Evolutionary conservation across 1,139 yeast species (phyloP).

Genomic region (Candida neerlandica): DNA sequence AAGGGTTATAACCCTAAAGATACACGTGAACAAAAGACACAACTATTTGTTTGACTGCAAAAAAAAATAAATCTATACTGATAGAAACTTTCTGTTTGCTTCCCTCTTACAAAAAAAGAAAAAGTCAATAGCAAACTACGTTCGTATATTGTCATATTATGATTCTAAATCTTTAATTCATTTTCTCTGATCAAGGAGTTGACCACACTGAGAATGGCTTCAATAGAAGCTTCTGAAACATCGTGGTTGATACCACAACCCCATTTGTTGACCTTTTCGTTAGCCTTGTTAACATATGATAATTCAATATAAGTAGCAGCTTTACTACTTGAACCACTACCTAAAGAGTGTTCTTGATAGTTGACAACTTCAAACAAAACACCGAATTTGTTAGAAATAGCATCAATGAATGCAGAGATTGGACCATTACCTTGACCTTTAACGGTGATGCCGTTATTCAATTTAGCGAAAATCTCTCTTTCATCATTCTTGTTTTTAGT

Average conservation of each 20-base stretch:
- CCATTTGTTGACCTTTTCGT: constrained; percentile 37
- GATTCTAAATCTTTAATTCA: constrained; percentile 18
- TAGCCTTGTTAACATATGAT: constrained; percentile 29
- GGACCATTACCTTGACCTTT: constrained; percentile 93
- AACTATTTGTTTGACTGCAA: neutral
- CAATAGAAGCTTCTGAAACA: constrained; percentile 50
- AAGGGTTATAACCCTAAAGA: neutral
- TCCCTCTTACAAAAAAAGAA: neutral
- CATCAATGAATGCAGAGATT: constrained; percentile 62
- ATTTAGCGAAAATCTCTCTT: constrained; percentile 36
- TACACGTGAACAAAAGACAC: neutral
- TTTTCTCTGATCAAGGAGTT: constrained; percentile 34
- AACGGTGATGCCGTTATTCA: constrained; percentile 34
- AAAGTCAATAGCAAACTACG: neutral
- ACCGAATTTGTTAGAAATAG: constrained; percentile 37
- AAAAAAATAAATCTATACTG: neutral
- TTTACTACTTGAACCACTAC: constrained; percentile 44
- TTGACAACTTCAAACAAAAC: constrained; percentile 43
- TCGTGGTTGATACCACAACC: constrained; percentile 51
- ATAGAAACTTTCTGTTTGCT: neutral
- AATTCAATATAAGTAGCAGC: constrained; percentile 53
- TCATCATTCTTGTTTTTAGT: constrained; percentile 26
- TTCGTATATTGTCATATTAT: constrained; percentile 1
- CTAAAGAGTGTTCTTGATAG: constrained; percentile 49
- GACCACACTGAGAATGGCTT: constrained; percentile 47